These are phyloP conservation scores for Xylaria longipes DNA, from an alignment of 495 filamentous ascomycete species.

Conservation along the genomic window DNA sequence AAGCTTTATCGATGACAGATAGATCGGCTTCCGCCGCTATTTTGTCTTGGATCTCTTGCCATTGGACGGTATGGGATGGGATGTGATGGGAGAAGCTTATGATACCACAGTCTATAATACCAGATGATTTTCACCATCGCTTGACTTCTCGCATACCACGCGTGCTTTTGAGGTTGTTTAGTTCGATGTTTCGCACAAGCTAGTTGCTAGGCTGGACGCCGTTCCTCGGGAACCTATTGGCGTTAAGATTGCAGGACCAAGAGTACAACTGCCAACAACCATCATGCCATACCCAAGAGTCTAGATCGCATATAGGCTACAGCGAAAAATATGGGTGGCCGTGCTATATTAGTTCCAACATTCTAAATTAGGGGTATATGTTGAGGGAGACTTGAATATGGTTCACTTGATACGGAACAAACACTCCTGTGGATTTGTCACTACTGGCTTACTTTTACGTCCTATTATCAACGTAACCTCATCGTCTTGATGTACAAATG, in stretches of 20 bases:
- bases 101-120: conserved; percentile 25
- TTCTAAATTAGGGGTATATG: background rate
- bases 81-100: conserved; percentile 11
- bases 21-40: background rate
- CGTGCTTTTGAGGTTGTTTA: background rate
- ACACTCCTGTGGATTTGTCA: background rate
- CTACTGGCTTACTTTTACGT: background rate
- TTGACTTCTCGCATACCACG: background rate
- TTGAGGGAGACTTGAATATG: background rate
- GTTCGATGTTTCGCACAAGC: background rate
- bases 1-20: background rate
- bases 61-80: background rate
- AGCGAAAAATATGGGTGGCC: background rate
- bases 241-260: background rate
- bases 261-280: background rate
- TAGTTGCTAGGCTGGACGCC: background rate
- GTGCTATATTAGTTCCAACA: background rate
- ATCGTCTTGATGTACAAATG: background rate
- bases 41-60: background rate
- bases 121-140: conserved; percentile 14
- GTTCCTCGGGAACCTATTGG: background rate
- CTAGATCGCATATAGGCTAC: conserved; percentile 4
- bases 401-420: background rate
- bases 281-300: background rate
- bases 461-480: background rate